Percentiles rank a stretch among this genome's conserved stretches.
phyloP scores from a whole-genome alignment of 164 flowering plant species.

The Kalanchoe fedtschenkoi region DNA sequence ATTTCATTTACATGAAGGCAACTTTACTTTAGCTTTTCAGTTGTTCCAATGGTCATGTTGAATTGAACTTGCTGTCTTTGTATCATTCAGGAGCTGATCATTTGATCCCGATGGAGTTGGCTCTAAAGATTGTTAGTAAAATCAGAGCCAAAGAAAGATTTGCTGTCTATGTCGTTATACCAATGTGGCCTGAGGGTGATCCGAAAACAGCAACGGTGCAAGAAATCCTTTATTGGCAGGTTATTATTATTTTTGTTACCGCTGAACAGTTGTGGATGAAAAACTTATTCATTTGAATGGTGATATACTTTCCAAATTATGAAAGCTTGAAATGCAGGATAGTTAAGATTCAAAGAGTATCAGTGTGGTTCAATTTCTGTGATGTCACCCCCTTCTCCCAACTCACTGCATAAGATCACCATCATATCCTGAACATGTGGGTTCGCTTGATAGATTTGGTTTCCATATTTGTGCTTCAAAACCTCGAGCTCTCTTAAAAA shows the following conservation, averaged over 20 bases:
- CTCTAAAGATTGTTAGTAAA: slow-evolving; percentile 67
- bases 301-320: too few species aligned
- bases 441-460: neutral
- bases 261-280: neutral
- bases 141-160: slow-evolving; percentile 82
- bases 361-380: too few species aligned
- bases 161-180: slow-evolving; percentile 71
- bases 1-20: too few species aligned
- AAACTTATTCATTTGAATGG: neutral
- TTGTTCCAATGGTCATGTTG: neutral
- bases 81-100: slow-evolving; percentile 63
- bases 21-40: too few species aligned
- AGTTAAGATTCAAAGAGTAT: too few species aligned
- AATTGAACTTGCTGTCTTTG: neutral
- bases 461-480: neutral
- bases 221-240: slow-evolving; percentile 94
- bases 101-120: slow-evolving; percentile 80
- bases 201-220: slow-evolving; percentile 58
- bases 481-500: neutral
- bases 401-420: too few species aligned
- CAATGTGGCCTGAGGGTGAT: slow-evolving; percentile 85
- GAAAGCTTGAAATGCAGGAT: too few species aligned
- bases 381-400: too few species aligned
- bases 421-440: neutral
- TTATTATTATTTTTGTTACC: slow-evolving; percentile 5